Conservation (phyloP, 1,284 basidiomycete genomes). For the Papiliotrema nemorosa region DNA sequence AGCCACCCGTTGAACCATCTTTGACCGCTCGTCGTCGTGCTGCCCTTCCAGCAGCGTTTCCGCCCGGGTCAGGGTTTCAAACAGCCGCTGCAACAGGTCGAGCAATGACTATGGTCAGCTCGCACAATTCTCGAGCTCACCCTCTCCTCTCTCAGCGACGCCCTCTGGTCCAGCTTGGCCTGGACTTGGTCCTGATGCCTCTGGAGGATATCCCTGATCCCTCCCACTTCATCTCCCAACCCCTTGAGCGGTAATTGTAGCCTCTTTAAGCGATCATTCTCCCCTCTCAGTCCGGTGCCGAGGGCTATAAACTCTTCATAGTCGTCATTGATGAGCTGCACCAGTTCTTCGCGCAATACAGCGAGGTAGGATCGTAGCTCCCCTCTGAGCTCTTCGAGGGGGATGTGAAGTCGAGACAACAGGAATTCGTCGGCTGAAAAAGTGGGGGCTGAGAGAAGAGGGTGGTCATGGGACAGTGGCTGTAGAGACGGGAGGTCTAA, state of each 20-base stretch:
- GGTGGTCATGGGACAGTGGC: slow-evolving; percentile 75
- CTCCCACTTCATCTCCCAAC: slow-evolving; percentile 63
- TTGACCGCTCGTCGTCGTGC: slow-evolving; percentile 46
- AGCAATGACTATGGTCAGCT: slow-evolving; percentile 61
- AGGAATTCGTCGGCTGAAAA: slow-evolving; percentile 88
- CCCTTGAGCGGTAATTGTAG: slow-evolving; percentile 63
- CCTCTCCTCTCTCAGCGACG: slow-evolving; percentile 76
- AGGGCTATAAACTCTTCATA: slow-evolving; percentile 97
- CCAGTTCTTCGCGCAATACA: slow-evolving; percentile 82
- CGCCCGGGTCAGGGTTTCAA: slow-evolving; percentile 76
- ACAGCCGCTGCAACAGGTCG: slow-evolving; percentile 79
- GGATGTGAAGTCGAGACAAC: slow-evolving; percentile 77
- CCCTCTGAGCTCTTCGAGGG: slow-evolving; percentile 76
- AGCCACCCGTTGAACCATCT: slow-evolving; percentile 79
- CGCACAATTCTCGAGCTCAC: slow-evolving; percentile 46
- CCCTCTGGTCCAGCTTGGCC: slow-evolving; percentile 67
- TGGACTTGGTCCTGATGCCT: slow-evolving; percentile 66
- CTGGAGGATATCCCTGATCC: slow-evolving; percentile 41
- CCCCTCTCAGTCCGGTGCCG: slow-evolving; percentile 80
- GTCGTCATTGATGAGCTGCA: slow-evolving; percentile 93
- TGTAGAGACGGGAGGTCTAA: slow-evolving; percentile 66
- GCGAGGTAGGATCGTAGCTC: slow-evolving; percentile 84
- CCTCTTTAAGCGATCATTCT: slow-evolving; percentile 66
- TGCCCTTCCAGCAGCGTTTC: slow-evolving; percentile 65
- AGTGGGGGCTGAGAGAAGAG: slow-evolving; percentile 61